phyloP scores from a whole-genome alignment of 2,329 filamentous ascomycete genomes.

The Scolecobasidium constrictum region DNA sequence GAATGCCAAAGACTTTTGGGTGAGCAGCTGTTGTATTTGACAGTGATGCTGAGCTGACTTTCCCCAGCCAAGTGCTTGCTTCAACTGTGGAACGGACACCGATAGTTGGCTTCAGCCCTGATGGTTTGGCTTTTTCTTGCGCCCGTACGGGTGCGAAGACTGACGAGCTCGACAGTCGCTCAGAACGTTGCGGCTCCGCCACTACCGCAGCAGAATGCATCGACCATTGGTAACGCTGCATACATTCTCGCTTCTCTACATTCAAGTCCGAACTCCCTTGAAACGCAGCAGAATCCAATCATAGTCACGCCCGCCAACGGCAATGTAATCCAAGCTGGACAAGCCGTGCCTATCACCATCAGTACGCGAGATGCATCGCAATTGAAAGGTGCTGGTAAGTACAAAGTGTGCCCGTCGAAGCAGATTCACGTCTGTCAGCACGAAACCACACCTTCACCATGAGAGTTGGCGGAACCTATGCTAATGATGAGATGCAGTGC shows the following conservation, averaged over 20 bases:
- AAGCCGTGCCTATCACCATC: not conserved
- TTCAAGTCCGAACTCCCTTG: slow-evolving; percentile 3
- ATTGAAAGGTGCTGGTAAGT: slow-evolving; percentile 3
- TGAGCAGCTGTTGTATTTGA: too few species aligned
- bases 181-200: slow-evolving; percentile 2
- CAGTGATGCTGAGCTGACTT: too few species aligned
- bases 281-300: not conserved
- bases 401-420: too few species aligned
- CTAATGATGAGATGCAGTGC: too few species aligned
- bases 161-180: not conserved
- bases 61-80: too few species aligned
- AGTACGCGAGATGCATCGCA: not conserved
- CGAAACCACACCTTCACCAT: too few species aligned
- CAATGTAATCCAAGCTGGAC: slow-evolving; percentile 1
- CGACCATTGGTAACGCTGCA: slow-evolving; percentile 1
- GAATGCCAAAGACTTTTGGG: slow-evolving; percentile 4
- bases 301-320: not conserved
- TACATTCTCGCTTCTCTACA: slow-evolving; percentile 6
- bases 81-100: slow-evolving; percentile 1
- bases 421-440: too few species aligned
- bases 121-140: not conserved
- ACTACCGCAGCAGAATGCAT: slow-evolving; percentile 1
- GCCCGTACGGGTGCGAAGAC: too few species aligned
- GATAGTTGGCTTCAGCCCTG: not conserved
- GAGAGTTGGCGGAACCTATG: too few species aligned